A percentile compares a stretch with the other conserved stretches of the same genome.
phyloP scores from a whole-genome alignment of 257 asterid species.

The Plantago ovata region DNA sequence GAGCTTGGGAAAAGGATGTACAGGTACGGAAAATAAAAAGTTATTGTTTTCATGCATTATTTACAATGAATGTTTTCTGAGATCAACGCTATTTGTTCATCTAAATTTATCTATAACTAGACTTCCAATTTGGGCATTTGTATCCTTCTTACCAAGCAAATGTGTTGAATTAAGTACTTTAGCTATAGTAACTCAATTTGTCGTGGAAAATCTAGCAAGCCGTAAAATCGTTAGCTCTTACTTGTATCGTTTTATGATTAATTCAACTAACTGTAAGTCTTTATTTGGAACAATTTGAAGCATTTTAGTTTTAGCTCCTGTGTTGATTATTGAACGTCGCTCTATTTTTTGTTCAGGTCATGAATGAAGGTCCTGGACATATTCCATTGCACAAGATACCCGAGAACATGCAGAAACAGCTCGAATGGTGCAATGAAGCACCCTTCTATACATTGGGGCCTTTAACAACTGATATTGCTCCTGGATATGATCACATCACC shows the following conservation, averaged over 20 bases:
- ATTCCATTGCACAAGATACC: constrained; percentile 94
- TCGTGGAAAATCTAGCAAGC: too few relatives aligned
- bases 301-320: too few relatives aligned
- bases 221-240: too few relatives aligned
- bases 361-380: constrained; percentile 98
- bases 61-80: too few relatives aligned
- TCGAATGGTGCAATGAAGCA: constrained; percentile 96
- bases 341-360: constrained; percentile 46
- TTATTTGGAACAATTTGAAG: background rate
- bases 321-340: background rate
- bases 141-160: background rate
- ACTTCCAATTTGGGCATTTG: too few relatives aligned
- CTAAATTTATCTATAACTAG: too few relatives aligned
- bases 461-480: constrained; percentile 86
- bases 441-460: constrained; percentile 97
- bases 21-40: constrained; percentile 66
- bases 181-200: background rate
- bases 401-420: constrained; percentile 90
- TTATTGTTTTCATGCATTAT: too few relatives aligned
- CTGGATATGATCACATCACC: constrained; percentile 93
- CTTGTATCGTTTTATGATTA: too few relatives aligned
- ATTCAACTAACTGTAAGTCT: background rate
- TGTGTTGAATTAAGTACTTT: background rate
- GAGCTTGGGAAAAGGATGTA: constrained; percentile 98
- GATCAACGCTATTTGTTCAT: too few relatives aligned